Base-by-base conservation (phyloP, 139 green algal genomes). In the Monoraphidium neglectum region DNA sequence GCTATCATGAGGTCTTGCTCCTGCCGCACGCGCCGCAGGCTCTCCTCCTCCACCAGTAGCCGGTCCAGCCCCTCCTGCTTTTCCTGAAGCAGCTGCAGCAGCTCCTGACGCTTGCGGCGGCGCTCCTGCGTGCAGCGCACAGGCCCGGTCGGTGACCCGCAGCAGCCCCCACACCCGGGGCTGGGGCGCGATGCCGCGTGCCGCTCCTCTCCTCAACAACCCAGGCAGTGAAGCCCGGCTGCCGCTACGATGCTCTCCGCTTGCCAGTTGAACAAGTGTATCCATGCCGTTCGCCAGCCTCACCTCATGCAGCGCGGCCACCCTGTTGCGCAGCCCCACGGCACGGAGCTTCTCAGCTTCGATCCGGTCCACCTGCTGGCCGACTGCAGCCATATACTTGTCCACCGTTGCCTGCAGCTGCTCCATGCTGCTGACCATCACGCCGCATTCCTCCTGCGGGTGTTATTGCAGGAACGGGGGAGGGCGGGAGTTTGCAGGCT, bases 311-410 rank as follows among this genome's bases (percentile, higher is more conserved):
- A 89, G 70, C 13, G 87, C 83, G 35, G 88, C 87, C 33, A 88
- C 85, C 51, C 81, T 77, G 75, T 93, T 93, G 3, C 88, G 69
- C 26, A 91, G 28, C 3, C 88, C 87, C 21, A 93, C 86, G 8
- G 88, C 88, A 32, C 78, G 82, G 1, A 93, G 82, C 76, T 93
- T 93, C 76, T 93, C 87, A 1, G 77, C 71, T 37, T 92, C 88
- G 18, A 93, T 87, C 18, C 72, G 75, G 3, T 90, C 86, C 49
- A 87, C 81, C 78, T 90, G 86, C 49, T 80, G 70, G 64, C 88
- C 82, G 43, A 90, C 86, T 2, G 83, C 75, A 15, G 78, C 71
- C 2, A 88, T 80, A 59, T 88, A 87, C 68, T 88, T 88, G 21
- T 81, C 77, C 13, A 90, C 86, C 0, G 84, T 64, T n/a, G 53